These are phyloP conservation scores for Pythium volutum DNA, from an alignment of 352 stramenopile genomes.

Conservation along the genomic window DNA sequence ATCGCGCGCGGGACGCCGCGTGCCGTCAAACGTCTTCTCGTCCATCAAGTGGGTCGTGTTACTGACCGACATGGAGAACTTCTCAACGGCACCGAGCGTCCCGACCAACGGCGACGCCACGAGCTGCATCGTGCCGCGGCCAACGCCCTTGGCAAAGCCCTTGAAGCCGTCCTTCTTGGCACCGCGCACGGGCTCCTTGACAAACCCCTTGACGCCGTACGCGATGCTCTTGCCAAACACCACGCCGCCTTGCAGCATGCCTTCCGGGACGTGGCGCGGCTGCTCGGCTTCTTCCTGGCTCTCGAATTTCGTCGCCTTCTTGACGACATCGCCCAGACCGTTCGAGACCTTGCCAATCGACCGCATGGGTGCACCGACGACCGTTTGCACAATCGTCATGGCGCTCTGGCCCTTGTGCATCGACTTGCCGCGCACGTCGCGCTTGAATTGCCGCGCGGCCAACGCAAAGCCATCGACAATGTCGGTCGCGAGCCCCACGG, in stretches of 20 bases:
- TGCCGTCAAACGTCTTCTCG: conserved; percentile 73
- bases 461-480: conserved; percentile 85
- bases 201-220: conserved; percentile 72
- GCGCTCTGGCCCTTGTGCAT: conserved; percentile 79
- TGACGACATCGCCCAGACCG: conserved; percentile 79
- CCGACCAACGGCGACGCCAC: conserved; percentile 80
- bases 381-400: conserved; percentile 74
- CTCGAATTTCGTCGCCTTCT: conserved; percentile 80
- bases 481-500: conserved; percentile 77
- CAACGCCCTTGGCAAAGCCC: conserved; percentile 80
- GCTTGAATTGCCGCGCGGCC: conserved; percentile 75
- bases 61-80: conserved; percentile 74
- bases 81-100: conserved; percentile 80
- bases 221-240: conserved; percentile 78
- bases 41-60: conserved; percentile 88
- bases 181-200: conserved; percentile 78
- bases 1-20: conserved; percentile 69
- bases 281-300: conserved; percentile 70
- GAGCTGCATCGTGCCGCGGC: conserved; percentile 73
- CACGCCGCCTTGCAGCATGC: conserved; percentile 67
- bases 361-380: conserved; percentile 69
- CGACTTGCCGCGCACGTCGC: conserved; percentile 74
- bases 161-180: conserved; percentile 71
- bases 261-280: conserved; percentile 73
- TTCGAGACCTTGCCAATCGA: conserved; percentile 86